A percentile compares a stretch with the other conserved stretches of the same genome.
These are phyloP conservation scores for Serendipita indica DNA, from an alignment of 768 basidiomycete genomes.

Conservation along the genomic window DNA sequence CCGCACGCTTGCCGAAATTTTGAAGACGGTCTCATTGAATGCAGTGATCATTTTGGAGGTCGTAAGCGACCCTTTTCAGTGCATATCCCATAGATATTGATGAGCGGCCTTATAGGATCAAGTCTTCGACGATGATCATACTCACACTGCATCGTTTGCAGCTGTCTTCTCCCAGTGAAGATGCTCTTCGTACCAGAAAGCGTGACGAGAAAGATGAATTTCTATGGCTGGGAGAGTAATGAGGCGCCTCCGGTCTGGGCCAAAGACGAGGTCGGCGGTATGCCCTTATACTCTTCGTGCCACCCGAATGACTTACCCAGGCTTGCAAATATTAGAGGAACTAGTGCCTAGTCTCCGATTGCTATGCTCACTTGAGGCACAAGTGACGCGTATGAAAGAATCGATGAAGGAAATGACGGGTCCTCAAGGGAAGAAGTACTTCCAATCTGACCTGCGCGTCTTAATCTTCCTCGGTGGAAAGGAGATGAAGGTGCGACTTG, in stretches of 20 bases:
- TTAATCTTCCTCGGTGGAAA: conserved; percentile 4
- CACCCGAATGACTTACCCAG: not conserved
- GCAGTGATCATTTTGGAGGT: not conserved
- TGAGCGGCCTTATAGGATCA: not conserved
- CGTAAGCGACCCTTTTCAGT: not conserved
- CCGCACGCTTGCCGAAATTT: not conserved
- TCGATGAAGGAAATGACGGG: not conserved
- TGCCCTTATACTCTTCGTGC: not conserved
- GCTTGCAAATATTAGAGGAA: too few species aligned
- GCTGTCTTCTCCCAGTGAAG: not conserved
- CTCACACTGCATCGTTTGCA: not conserved
- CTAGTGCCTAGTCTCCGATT: not conserved
- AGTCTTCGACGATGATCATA: not conserved
- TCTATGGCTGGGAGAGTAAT: not conserved
- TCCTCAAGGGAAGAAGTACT: conserved; percentile 2
- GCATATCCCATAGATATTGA: not conserved
- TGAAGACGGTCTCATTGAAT: not conserved
- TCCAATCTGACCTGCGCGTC: conserved; percentile 1
- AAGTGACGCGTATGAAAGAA: conserved; percentile 2
- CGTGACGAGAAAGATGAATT: not conserved
- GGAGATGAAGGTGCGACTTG: not conserved
- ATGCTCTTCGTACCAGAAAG: not conserved
- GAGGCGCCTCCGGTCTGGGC: not conserved
- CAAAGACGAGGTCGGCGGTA: not conserved
- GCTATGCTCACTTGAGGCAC: not conserved